phyloP scores from a whole-genome alignment of 1,284 basidiomycete genomes.

The Nidula niveotomentosa region DNA sequence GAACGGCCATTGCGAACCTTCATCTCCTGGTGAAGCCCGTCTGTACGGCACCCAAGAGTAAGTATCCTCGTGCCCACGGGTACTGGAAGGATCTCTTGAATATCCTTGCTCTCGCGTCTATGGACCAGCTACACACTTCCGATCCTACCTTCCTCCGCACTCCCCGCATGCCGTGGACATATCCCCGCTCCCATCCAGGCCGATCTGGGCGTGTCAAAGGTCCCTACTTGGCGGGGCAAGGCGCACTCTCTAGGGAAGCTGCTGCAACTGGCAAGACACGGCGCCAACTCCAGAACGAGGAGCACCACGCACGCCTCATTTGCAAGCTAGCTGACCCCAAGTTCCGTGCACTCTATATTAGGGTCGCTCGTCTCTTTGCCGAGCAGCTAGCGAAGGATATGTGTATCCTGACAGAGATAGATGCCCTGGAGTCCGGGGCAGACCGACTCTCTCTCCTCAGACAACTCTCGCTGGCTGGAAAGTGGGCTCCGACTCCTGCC shows the following conservation, averaged over 20 bases:
- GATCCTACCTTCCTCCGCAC: constrained; percentile 33
- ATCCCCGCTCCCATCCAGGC: neutral
- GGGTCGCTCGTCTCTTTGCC: constrained; percentile 61
- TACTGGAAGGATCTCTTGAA: constrained; percentile 73
- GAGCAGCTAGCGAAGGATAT: constrained; percentile 49
- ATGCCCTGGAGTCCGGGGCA: constrained; percentile 22
- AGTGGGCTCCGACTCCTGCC: constrained; percentile 68
- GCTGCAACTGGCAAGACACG: constrained; percentile 10
- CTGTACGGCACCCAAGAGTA: constrained; percentile 32
- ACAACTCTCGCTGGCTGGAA: constrained; percentile 55
- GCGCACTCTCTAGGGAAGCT: neutral
- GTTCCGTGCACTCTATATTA: constrained; percentile 62
- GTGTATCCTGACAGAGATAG: constrained; percentile 30
- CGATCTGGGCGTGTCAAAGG: neutral
- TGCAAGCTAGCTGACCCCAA: constrained; percentile 42
- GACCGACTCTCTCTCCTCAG: constrained; percentile 35
- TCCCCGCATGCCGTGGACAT: constrained; percentile 4
- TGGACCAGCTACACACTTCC: constrained; percentile 37
- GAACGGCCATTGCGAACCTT: constrained; percentile 61
- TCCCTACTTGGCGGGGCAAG: neutral
- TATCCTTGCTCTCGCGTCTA: constrained; percentile 53
- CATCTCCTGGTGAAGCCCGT: constrained; percentile 46
- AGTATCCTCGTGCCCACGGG: constrained; percentile 43
- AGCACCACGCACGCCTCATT: constrained; percentile 34
- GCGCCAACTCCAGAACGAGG: constrained; percentile 16